These are phyloP conservation scores for Colletotrichum sublineola DNA, from an alignment of 2,329 filamentous ascomycete species.

Conservation along the genomic window DNA sequence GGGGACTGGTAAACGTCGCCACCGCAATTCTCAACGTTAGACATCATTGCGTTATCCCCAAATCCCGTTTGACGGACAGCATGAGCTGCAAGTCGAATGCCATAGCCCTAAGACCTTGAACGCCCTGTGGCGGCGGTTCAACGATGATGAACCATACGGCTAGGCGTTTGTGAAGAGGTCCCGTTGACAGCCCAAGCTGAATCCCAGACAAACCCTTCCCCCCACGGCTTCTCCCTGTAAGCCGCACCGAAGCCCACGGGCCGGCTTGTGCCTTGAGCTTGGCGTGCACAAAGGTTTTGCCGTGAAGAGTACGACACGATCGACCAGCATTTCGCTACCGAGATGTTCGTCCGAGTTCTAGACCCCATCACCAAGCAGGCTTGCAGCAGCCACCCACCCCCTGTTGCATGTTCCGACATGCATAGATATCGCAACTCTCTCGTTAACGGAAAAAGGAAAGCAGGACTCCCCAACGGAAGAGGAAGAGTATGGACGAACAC, in stretches of 20 bases:
- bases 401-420: conserved; percentile 21
- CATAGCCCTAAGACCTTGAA: conserved; percentile 19
- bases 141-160: conserved; percentile 5
- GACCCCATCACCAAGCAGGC: neutral
- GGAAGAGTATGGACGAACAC: neutral
- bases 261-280: conserved; percentile 18
- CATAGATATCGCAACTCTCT: neutral
- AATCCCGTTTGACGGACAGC: neutral
- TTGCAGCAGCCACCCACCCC: too few species aligned
- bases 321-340: conserved; percentile 12
- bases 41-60: neutral
- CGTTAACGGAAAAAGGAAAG: neutral
- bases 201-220: neutral
- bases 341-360: conserved; percentile 27
- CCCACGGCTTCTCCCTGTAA: conserved; percentile 28
- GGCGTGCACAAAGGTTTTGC: conserved; percentile 18
- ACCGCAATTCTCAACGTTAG: neutral
- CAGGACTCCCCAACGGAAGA: too few species aligned
- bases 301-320: conserved; percentile 12
- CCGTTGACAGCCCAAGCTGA: conserved; percentile 11
- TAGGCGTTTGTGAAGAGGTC: neutral
- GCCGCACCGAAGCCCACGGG: conserved; percentile 22
- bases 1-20: neutral
- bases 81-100: neutral
- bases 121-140: neutral